Base-by-base conservation (phyloP, 2,329 filamentous ascomycete species). In the Aspergillus sp. region DNA sequence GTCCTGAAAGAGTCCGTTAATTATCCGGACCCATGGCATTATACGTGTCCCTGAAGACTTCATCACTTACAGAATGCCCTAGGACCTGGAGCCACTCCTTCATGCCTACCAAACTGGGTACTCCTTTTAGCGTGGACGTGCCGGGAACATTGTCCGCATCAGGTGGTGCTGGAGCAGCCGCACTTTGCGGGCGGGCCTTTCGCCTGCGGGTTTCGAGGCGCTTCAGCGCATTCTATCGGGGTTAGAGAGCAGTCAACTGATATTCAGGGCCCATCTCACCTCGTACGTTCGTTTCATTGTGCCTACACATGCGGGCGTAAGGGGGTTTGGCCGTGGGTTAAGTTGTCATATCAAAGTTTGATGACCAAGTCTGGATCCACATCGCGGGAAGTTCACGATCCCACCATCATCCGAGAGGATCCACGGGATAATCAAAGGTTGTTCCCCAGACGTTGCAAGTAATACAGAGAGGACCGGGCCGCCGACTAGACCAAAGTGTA, bases 51-150 rank as follows among this genome's bases (percentile, higher is more conserved):
- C 24, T 26, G 24, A 26, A 26, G 24, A 19, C 35, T 47, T 16
- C 36, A 44, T 51, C n/a, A 14, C 5, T 38, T 63, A 70, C 66
- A 42, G 63, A 57, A 53, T 71, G 62, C 20, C 67, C 68, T 22
- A 71, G 47, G 16, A 46, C 14, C 26, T 59, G 53, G 30, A 71
- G 58, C 68, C 67, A 70, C 36, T 65, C 61, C 19, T 57, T 59
- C 66, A 70, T 71, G 14, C 65, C 65, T 30, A 57, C 48, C 30
- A 70, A 51, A 42, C 65, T 68, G 3, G 68, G 67, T 9, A 57
- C 48, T 3, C 65, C 66, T 47, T 62, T 47, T 62, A 63, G 50
- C 43, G 53, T 51, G 32, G 52, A 48, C 14, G 32, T 55, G 16
- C 24, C 53, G 19, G 41, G 49, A 36, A 49, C 22, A 14, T 40